Evolutionary conservation across 1,284 basidiomycete genomes (phyloP), one percentile per base, ranked within the genome.

Genomic region (Leccinum pachyderme): DNA sequence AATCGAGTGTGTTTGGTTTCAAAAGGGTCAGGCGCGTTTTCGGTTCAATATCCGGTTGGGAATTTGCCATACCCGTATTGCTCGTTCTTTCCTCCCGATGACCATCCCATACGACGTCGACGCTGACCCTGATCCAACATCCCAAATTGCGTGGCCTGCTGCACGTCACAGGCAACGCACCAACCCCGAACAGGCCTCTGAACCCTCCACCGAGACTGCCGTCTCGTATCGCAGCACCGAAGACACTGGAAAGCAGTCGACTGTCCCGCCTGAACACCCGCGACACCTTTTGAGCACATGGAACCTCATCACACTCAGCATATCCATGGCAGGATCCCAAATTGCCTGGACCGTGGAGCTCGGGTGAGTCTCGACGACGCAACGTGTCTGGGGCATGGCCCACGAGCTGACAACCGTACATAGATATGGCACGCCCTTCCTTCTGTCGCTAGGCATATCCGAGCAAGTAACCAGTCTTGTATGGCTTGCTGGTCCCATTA

Each of bases 401-500:
- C 33, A 71, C 68, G 56, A 57, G 41, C 50, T 59, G 33, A 53
- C 52, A 24, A 33, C 58, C 50, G 45, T 60, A 41, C 52, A 61
- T 56, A 94, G 93, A 66, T 96, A 96, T 68, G 95, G 95, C 31
- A 98, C 95, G 2, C 95, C 96, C 0, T 98, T 97, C 72, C 78
- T 98, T 44, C 81, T 97, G 11, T 82, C 81, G 13, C 84, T 99
- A 11, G 96, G 96, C 8, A 80, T 98, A 29, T 89, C 92, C 2
- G 95, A 96, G 68, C 86, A 93, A 65, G 77, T 93, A 28, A 98
- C 97, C 5, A 91, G 92, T 54, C 80, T 98, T 13, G 96, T 99
- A 29, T 99, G 96, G 96, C 81, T 99, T 45, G 96, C 96, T 29
- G 97, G 95, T 5, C 94, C 94, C 8, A 89, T 98, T 56, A 93